Percentiles rank a stretch among this genome's conserved stretches.
Conservation (phyloP, 2,329 filamentous ascomycete genomes). For the Diaporthe citriasiana region DNA sequence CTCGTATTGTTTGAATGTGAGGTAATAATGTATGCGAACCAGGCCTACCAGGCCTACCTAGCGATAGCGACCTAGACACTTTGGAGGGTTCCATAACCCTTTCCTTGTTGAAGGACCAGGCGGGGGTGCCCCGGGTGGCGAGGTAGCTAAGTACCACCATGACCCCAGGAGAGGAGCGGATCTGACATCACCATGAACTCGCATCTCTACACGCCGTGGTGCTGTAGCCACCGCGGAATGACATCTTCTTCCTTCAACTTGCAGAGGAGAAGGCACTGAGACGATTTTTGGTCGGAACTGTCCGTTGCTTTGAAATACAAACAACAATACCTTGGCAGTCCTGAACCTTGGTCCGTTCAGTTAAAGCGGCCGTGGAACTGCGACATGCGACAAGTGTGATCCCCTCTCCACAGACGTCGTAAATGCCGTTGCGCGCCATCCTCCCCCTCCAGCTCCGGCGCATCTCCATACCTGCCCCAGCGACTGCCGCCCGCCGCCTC, state of each 20-base stretch:
- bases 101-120: too few relatives aligned
- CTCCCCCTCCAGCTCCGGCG: slow-evolving; percentile 34
- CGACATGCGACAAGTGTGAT: slow-evolving; percentile 14
- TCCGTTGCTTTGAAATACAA: slow-evolving; percentile 1
- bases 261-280: neutral
- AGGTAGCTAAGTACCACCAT: neutral
- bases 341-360: neutral
- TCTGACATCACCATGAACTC: slow-evolving; percentile 28
- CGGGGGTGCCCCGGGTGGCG: neutral
- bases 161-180: neutral
- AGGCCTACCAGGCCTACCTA: too few relatives aligned
- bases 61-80: neutral
- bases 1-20: too few relatives aligned
- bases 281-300: neutral
- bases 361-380: neutral
- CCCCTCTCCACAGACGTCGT: neutral
- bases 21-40: too few relatives aligned
- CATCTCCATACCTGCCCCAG: slow-evolving; percentile 9
- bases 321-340: neutral
- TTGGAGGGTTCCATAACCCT: too few relatives aligned
- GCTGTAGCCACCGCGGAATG: slow-evolving; percentile 4
- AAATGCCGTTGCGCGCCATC: slow-evolving; percentile 39
- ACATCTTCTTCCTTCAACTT: neutral
- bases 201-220: slow-evolving; percentile 6
- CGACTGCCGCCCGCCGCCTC: slow-evolving; percentile 12